These are phyloP conservation scores for Maudiozyma humilis DNA, from an alignment of 1,139 yeast species.

Conservation along the genomic window DNA sequence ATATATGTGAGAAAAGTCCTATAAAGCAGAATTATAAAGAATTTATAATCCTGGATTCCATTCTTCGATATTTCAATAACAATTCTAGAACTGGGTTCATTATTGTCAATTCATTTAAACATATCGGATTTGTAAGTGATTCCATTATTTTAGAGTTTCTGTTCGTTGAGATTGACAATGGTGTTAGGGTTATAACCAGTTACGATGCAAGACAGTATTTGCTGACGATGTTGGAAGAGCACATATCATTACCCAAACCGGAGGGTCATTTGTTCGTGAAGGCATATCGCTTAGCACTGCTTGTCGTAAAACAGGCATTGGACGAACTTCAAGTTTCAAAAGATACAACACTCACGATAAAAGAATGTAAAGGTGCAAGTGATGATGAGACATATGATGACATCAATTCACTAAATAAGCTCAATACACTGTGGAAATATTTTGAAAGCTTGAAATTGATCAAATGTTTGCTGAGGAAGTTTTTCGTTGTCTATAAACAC, in stretches of 20 bases:
- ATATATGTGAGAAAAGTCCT: conserved; percentile 36
- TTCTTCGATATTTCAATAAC: conserved; percentile 65
- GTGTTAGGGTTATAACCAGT: conserved; percentile 30
- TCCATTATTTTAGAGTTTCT: conserved; percentile 36
- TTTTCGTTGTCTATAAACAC: not conserved
- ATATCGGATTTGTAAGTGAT: conserved; percentile 40
- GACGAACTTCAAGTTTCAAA: not conserved
- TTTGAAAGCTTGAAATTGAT: conserved; percentile 30
- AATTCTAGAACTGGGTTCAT: conserved; percentile 74
- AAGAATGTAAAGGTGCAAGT: not conserved
- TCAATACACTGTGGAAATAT: conserved; percentile 32
- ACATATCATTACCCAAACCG: not conserved
- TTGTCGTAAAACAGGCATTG: not conserved
- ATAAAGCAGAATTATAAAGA: conserved; percentile 29
- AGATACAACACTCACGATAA: not conserved
- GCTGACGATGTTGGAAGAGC: conserved; percentile 25
- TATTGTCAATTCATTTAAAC: conserved; percentile 54
- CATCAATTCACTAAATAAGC: conserved; percentile 8
- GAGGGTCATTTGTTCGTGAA: not conserved
- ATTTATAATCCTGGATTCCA: conserved; percentile 49
- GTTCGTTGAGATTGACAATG: conserved; percentile 29
- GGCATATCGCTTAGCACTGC: not conserved
- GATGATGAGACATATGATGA: conserved; percentile 8
- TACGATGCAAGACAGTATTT: conserved; percentile 33
- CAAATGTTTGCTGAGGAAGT: conserved; percentile 34